Evolutionary conservation across 2,329 filamentous ascomycete genomes (phyloP).

Genomic region (Colletotrichum lupini): DNA sequence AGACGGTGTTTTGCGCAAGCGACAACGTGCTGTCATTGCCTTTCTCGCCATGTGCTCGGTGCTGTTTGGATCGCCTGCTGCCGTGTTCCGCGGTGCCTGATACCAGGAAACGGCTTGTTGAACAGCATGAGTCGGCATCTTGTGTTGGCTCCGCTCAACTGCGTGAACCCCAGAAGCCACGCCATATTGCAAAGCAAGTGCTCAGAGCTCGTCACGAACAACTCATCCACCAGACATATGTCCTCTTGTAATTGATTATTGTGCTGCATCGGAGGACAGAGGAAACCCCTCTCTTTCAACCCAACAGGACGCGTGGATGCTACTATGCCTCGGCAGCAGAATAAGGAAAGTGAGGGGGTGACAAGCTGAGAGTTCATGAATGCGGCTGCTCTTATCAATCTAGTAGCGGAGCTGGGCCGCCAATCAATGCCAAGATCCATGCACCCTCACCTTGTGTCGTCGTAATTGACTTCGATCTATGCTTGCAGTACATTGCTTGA

Average conservation of each 20-base stretch:
- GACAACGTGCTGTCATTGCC: background rate
- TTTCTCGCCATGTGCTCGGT: background rate
- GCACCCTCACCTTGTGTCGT: conserved; percentile 9
- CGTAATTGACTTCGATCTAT: conserved; percentile 12
- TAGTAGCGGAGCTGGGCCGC: background rate
- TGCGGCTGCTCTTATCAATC: conserved; percentile 1
- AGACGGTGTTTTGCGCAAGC: background rate
- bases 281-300: background rate
- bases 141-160: conserved; percentile 1
- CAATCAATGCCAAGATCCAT: conserved; percentile 12
- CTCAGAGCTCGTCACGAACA: conserved; percentile 18
- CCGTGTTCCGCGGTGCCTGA: conserved; percentile 8
- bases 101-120: background rate
- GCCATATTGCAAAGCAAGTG: conserved; percentile 28
- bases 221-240: background rate
- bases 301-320: conserved; percentile 2
- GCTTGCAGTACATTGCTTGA: background rate
- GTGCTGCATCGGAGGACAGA: background rate
- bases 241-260: background rate
- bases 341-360: conserved; percentile 7
- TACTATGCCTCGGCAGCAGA: conserved; percentile 5
- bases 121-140: background rate
- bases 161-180: background rate
- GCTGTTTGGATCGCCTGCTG: background rate
- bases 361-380: background rate